phyloP scores from a whole-genome alignment of 768 basidiomycete species.

The Termitomyces titanicus region DNA sequence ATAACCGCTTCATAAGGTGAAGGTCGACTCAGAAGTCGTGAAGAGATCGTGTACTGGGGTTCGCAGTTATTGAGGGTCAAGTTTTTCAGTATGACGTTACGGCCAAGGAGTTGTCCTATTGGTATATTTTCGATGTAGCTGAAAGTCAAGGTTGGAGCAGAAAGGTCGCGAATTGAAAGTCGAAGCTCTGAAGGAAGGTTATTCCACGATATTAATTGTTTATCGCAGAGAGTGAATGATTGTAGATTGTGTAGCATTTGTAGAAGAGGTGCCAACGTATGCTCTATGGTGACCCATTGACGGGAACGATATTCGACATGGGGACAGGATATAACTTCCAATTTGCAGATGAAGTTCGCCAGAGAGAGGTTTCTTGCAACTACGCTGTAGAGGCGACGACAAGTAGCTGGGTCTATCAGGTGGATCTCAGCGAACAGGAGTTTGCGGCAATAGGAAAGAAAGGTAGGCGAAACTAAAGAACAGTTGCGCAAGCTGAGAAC shows the following conservation, averaged over 20 bases:
- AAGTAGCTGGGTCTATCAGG: not conserved
- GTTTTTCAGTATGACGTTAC: not conserved
- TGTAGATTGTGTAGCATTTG: conserved; percentile 9
- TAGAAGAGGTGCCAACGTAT: conserved; percentile 11
- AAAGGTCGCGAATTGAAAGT: conserved; percentile 3
- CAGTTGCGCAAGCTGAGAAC: not conserved
- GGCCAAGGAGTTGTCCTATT: conserved; percentile 2
- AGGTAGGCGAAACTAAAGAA: not conserved
- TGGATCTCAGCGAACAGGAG: not conserved
- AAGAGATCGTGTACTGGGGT: not conserved
- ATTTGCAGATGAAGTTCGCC: not conserved
- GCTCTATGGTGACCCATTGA: conserved; percentile 14
- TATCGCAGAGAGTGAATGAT: conserved; percentile 5
- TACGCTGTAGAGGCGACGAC: not conserved
- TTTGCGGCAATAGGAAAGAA: conserved; percentile 1
- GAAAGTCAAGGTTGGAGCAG: conserved; percentile 2
- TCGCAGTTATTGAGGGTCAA: not conserved
- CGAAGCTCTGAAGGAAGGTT: not conserved
- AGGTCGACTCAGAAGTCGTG: not conserved
- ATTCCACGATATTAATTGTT: not conserved
- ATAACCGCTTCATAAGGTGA: not conserved
- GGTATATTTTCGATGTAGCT: conserved; percentile 1
- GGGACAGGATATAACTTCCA: not conserved
- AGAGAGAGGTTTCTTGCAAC: not conserved
- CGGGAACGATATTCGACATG: conserved; percentile 7